Base-by-base conservation (phyloP, 352 stramenopile genomes). In the Phytophthora foliorum region DNA sequence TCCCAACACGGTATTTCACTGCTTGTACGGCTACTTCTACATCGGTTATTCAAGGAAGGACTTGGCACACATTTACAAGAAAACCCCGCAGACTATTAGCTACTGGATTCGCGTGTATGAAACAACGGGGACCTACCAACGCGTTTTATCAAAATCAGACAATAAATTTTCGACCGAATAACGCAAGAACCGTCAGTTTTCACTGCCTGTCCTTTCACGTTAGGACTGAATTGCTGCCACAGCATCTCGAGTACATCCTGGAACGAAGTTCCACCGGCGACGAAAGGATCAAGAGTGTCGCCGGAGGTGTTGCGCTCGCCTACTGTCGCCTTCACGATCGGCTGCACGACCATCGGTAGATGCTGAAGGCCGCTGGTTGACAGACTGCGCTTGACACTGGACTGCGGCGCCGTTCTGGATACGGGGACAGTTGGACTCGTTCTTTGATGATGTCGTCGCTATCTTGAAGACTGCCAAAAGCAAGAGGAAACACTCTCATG, bases 21-120 rank as follows among this genome's bases (percentile, higher is more conserved):
- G 56, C 13, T 45, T 56, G 29, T 56, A 63, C 4, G 44, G 31
- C 0, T 55, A 48, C 21, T 55, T 17, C 14, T 29, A 56, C 4
- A 11, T 55, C 21, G 44, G 56, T 2, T 49, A 48, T 19, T 55
- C 42, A n/a, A 16, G 56, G 14, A 55, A 49, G 8, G 27, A 63
- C 4, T 22, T 63, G 21, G 44, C 56, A 21, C 4, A 56, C 16
- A 19, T 63, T 6, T 63, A 48, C 21, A 63, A 31, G 21, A 56
- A 63, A 19, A 39, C 42, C 2, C 4, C 5, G 4, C 29, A 52
- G 9, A 56, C 56, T 7, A 63, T 55, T 38, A 10, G 19, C 14
- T 56, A 63, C 16, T 63, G 55, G 55, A 63, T 55, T 36, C 25
- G 5, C 2, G n/a, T n/a, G 54, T 62, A 52, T 29, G 55, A 63